Conservation (phyloP, 1,284 basidiomycete genomes). For the Cystobasidium pallidum region DNA sequence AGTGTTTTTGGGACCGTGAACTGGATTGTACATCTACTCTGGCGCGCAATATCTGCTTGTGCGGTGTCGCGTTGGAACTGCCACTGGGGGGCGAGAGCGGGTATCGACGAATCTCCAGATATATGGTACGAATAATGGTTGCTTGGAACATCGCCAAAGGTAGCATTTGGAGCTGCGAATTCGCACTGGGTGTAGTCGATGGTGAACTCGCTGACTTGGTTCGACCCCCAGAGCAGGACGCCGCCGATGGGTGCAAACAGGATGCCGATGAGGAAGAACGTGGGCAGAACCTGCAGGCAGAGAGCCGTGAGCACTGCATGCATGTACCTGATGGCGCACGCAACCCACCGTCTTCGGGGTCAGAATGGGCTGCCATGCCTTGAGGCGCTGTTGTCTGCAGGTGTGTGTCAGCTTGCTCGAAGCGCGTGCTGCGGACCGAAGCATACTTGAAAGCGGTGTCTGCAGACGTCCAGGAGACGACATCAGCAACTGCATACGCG, state of each 20-base stretch:
- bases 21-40: conserved; percentile 71
- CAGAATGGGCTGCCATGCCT: conserved; percentile 99
- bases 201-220: conserved; percentile 85
- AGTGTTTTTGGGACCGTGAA: conserved; percentile 83
- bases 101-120: conserved; percentile 38
- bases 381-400: conserved; percentile 99
- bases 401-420: conserved; percentile 79
- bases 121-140: conserved; percentile 70
- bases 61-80: conserved; percentile 48
- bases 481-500: background rate
- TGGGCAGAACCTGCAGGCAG: conserved; percentile 68
- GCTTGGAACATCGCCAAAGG: conserved; percentile 66
- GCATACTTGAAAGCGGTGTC: conserved; percentile 32
- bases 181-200: conserved; percentile 96
- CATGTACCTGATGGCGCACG: background rate
- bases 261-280: conserved; percentile 90
- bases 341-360: conserved; percentile 82
- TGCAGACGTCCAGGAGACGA: background rate
- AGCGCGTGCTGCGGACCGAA: background rate
- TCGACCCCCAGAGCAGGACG: conserved; percentile 74
- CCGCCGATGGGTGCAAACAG: conserved; percentile 96
- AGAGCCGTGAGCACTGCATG: background rate
- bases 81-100: conserved; percentile 45
- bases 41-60: conserved; percentile 50
- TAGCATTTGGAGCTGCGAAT: conserved; percentile 61